Evolutionary conservation across 2,329 filamentous ascomycete species (phyloP), one percentile per base, ranked within the genome.

Genomic region (Cladosporium colombiae): DNA sequence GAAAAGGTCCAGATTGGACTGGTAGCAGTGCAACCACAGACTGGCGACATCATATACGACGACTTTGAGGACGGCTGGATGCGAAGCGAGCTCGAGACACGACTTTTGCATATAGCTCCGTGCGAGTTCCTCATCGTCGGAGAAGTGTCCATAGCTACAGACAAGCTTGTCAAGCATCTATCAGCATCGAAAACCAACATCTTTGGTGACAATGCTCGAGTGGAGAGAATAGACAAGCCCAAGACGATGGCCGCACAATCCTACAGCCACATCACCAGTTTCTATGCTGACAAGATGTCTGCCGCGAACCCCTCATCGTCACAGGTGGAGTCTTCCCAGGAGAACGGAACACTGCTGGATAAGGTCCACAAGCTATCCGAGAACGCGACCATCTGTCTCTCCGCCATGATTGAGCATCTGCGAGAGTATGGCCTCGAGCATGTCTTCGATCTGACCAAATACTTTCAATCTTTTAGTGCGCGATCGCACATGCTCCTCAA

Each of bases 41-140:
- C 95, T 0, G 95, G 95, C 65, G 94, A 98, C 76, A 92, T 99
- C 72, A 90, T 98, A 65, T 96, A 97, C 73, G 95, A 99, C 74
- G 89, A 90, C 66, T 99, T 99, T 72, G 92, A 98, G 72, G 95
- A 99, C 74, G 93, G 94, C 1, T 98, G 98, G 79, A 97, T 99
- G 94, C 86, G 95, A 58, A 93, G 90, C 73, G 95, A 99, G 76
- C 91, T 99, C 37, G 95, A 99, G 80, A 99, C 95, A 0, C 84
- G 95, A n/a, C 81, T 99, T 29, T 82, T 99, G 33, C 95, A 99
- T 76, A 96, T 99, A 70, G 92, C 94, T 0, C 95, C 95, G 0
- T 97, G 93, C 78, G 95, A 99, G 77, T 92, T 99, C 68, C 83
- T 99, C 35, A 90, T 99, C 53, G 92, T 99, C 1, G 95, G 95